Conservation (phyloP, 306 rosid species). For the Adenanthera pavonina region DNA sequence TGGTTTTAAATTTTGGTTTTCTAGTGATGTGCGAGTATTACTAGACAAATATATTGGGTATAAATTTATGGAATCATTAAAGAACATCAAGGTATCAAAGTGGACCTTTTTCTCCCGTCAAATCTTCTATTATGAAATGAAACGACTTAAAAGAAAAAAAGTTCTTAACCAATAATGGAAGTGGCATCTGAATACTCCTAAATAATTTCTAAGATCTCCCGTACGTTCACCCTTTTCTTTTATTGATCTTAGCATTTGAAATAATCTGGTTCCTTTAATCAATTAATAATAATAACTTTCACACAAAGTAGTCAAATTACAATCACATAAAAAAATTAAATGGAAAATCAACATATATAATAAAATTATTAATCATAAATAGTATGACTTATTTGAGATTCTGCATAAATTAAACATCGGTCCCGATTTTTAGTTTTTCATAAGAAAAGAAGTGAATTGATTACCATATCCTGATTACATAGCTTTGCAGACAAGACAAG, state of each 20-base stretch:
- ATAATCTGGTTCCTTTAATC: background rate
- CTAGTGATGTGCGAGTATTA: background rate
- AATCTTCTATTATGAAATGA: background rate
- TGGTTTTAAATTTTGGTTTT: background rate
- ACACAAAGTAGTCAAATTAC: background rate
- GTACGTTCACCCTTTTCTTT: background rate
- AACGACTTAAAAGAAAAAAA: background rate
- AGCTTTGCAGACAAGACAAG: slow-evolving; percentile 33
- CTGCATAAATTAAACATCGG: too few species aligned
- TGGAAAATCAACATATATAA: too few species aligned
- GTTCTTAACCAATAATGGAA: background rate
- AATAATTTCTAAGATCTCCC: too few species aligned
- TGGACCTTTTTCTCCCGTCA: slow-evolving; percentile 3
- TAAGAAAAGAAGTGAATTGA: background rate
- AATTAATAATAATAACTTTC: background rate
- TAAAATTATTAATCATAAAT: too few species aligned
- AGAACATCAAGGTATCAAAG: background rate
- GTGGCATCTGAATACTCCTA: too few species aligned
- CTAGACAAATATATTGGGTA: background rate
- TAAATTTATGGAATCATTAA: slow-evolving; percentile 3
- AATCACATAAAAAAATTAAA: background rate
- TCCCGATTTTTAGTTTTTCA: too few species aligned
- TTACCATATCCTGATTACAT: background rate
- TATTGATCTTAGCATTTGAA: background rate
- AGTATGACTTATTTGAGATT: too few species aligned